phyloP scores from a whole-genome alignment of 257 asterid genomes.

The Mentha longifolia region DNA sequence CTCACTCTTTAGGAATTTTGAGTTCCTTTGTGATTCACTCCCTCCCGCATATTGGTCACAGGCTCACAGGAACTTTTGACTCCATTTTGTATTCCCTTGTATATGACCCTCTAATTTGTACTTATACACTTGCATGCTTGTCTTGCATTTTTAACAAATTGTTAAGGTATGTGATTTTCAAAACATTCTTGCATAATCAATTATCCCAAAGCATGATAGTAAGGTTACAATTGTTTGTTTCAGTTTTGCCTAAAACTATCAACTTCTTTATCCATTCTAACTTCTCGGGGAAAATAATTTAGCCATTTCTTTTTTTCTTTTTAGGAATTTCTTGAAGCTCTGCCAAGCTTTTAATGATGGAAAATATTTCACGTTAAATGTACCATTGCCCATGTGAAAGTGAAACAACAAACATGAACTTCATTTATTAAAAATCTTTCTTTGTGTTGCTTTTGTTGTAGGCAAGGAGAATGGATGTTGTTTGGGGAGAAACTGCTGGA shows the following conservation, averaged over 20 bases:
- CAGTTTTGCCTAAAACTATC: conserved; percentile 18
- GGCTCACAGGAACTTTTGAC: neutral
- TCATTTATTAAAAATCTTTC: neutral
- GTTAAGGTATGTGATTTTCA: conserved; percentile 23
- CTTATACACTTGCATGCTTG: neutral
- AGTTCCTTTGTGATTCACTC: conserved; percentile 13
- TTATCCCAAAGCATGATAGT: neutral
- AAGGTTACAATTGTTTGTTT: neutral
- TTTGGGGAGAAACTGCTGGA: conserved; percentile 99
- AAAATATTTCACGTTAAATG: neutral
- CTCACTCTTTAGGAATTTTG: conserved; percentile 10
- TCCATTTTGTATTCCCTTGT: conserved; percentile 4
- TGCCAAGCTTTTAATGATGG: conserved; percentile 2
- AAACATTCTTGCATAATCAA: conserved; percentile 18
- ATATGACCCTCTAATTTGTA: neutral
- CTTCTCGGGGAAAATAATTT: neutral
- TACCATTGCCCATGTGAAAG: neutral
- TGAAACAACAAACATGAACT: neutral
- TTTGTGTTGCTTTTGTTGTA: conserved; percentile 35
- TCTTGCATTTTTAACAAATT: conserved; percentile 13
- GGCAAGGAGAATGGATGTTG: conserved; percentile 99
- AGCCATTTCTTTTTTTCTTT: neutral
- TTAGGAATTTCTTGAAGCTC: neutral
- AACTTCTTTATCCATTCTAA: conserved; percentile 7
- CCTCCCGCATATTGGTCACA: neutral